Evolutionary conservation across 345 rosid species (phyloP).

Genomic region (Gossypium bickii): DNA sequence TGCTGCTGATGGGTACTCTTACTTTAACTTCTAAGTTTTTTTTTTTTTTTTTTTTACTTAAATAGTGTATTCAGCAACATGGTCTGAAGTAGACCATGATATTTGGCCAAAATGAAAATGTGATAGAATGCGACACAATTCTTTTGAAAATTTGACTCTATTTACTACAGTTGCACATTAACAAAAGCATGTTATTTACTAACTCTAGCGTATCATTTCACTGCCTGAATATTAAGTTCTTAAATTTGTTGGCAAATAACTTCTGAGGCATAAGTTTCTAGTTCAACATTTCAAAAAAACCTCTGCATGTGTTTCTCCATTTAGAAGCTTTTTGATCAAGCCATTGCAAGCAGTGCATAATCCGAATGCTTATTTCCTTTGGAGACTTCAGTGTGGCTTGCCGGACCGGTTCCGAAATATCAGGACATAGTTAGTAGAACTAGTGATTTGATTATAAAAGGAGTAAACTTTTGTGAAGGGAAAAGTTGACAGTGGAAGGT

Average conservation of each 20-base stretch:
- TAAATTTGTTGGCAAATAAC: neutral
- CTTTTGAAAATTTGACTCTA: neutral
- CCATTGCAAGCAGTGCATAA: conserved; percentile 44
- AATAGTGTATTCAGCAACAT: neutral
- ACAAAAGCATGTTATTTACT: neutral
- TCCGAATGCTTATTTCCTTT: conserved; percentile 31
- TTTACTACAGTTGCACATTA: neutral
- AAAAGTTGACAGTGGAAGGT: conserved; percentile 59
- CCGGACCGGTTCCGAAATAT: conserved; percentile 30
- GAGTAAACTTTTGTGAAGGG: conserved; percentile 50
- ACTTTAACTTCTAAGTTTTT: conserved; percentile 10
- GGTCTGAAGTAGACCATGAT: neutral
- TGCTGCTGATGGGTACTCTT: conserved; percentile 17
- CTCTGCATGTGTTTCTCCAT: conserved; percentile 31
- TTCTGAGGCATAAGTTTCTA: neutral
- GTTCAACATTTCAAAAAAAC: conserved; percentile 36
- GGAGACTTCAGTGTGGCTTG: conserved; percentile 9
- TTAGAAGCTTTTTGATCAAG: neutral
- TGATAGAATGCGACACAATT: neutral
- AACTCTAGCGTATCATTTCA: neutral
- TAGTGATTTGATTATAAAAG: conserved; percentile 40
- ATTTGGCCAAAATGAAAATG: neutral
- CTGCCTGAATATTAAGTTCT: neutral
- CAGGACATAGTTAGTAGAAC: conserved; percentile 52
- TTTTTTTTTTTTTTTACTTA: conserved; percentile 5